phyloP scores from a whole-genome alignment of 495 filamentous ascomycete species.

The Lophiostoma macrostomum region DNA sequence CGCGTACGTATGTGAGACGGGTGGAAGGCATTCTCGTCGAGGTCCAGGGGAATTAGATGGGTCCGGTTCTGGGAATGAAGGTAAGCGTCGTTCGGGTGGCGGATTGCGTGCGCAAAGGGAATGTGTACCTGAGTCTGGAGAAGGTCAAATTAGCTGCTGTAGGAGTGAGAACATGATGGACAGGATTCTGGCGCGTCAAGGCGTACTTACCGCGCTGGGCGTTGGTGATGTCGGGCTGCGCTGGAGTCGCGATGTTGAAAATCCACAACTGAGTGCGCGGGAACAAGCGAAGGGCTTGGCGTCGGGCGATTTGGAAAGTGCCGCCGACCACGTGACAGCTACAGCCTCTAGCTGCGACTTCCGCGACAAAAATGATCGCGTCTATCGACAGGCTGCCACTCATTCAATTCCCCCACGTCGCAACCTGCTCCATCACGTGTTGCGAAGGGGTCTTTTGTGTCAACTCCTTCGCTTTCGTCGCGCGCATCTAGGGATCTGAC shows the following conservation, averaged over 20 bases:
- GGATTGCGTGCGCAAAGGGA: no score
- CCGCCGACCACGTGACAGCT: no score
- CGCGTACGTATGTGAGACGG: conserved; percentile 34
- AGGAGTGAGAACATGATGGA: no score
- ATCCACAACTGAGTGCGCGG: neutral
- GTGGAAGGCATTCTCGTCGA: conserved; percentile 30
- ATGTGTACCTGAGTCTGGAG: conserved; percentile 19
- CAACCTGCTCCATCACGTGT: conserved; percentile 6
- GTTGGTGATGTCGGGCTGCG: conserved; percentile 14
- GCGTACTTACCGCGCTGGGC: conserved; percentile 22
- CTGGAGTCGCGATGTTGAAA: conserved; percentile 5
- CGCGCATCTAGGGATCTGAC: no score
- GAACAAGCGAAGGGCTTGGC: neutral
- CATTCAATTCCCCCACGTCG: conserved; percentile 1
- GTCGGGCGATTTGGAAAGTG: neutral
- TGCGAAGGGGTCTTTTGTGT: neutral
- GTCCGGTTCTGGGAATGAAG: conserved; percentile 1
- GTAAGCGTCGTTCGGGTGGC: conserved; percentile 16
- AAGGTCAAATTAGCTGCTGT: neutral
- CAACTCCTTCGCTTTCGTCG: neutral
- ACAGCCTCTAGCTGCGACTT: no score
- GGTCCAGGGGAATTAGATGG: conserved; percentile 15
- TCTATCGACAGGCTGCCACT: conserved; percentile 5
- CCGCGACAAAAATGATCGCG: no score
- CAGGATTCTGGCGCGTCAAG: no score